Evolutionary conservation across 805 yeast species (phyloP), one percentile per base, ranked within the genome.

Genomic region (Saccharomycopsis olivae): DNA sequence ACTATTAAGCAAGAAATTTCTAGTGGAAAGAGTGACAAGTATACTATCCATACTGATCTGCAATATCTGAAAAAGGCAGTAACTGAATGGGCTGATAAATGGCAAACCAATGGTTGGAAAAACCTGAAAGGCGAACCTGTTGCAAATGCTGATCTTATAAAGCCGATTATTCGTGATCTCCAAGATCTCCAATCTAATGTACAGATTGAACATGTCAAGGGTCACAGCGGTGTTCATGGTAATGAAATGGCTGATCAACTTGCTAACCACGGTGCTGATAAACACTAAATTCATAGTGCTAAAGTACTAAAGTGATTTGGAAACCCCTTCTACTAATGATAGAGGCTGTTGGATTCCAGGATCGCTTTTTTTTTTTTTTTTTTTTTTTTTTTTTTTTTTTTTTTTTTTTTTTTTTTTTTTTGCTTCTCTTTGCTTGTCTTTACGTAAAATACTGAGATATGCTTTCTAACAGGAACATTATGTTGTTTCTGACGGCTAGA

Each of bases 241-340:
- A 88, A 87, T 53, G 86, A 76, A 45, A 63, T 54, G 52, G 96
- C 95, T 0, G 95, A 87, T 53, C 53, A 52, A 36, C 60, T 87
- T 35, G 96, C 96, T 2, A 78, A 69, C 41, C 38, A 48, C n/a
- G 92, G 83, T 8, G 78, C 78, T 13, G 65, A 61, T 40, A n/a
- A 32, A 31, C 34, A 28, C n/a, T n/a, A n/a, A n/a, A n/a, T n/a
- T n/a, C n/a, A n/a, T n/a, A n/a, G n/a, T n/a, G n/a, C n/a, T n/a
- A n/a, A n/a, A n/a, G n/a, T n/a, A n/a, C n/a, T n/a, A n/a, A n/a
- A n/a, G n/a, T n/a, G n/a, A n/a, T n/a, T n/a, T n/a, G n/a, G n/a
- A n/a, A n/a, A n/a, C n/a, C n/a, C n/a, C n/a, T n/a, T n/a, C n/a
- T n/a, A n/a, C n/a, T n/a, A n/a, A n/a, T n/a, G n/a, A n/a, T n/a